Base-by-base conservation (phyloP, 352 stramenopile species). In the Phytopythium chamaehyphon region DNA sequence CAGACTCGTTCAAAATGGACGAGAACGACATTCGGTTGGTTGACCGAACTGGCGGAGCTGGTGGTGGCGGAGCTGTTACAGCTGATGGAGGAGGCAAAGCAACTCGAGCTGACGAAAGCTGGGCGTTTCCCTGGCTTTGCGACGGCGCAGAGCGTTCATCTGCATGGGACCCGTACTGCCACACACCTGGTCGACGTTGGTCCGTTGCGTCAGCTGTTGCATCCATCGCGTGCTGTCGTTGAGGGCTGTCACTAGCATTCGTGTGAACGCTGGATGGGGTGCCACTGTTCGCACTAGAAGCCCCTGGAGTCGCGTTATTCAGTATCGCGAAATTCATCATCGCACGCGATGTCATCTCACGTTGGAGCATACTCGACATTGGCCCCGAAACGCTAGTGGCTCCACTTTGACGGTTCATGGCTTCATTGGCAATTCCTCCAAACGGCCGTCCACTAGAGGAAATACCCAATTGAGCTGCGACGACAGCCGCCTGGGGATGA, bases 11-110 rank as follows among this genome's bases (percentile, higher is more conserved):
- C 48, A 95, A 46, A 50, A 95, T 95, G 4, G 84, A 95, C 24
- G 82, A 93, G 40, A 95, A 95, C 37, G 84, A 95, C 84, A 95
- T 95, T n/a, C 82, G 68, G 55, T 83, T 94, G 15, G 55, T 51
- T 10, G 45, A 19, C 5, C 45, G 45, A 24, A 51, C 45, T 1
- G 45, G 48, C 6, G 48, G 14, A 36, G 47, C 36, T 5, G 37
- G n/a, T 16, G 37, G 48, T 12, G 48, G 35, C 12, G 47, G 48
- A 5, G 48, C 37, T 8, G 37, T 23, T 4, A 23, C 23, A 1
- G 48, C 18, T 19, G 37, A 31, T 0, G 36, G 16, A 5, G 48
- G 36, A 11, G 36, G 24, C 1, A 35, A 10, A 23, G 45, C 21
- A 1, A 23, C 28, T 28, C 24, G 26, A 4, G 45, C 7, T 10